Evolutionary conservation across 2,329 filamentous ascomycete genomes (phyloP), one percentile per base, ranked within the genome.

Genomic region (Aspergillus sp.): DNA sequence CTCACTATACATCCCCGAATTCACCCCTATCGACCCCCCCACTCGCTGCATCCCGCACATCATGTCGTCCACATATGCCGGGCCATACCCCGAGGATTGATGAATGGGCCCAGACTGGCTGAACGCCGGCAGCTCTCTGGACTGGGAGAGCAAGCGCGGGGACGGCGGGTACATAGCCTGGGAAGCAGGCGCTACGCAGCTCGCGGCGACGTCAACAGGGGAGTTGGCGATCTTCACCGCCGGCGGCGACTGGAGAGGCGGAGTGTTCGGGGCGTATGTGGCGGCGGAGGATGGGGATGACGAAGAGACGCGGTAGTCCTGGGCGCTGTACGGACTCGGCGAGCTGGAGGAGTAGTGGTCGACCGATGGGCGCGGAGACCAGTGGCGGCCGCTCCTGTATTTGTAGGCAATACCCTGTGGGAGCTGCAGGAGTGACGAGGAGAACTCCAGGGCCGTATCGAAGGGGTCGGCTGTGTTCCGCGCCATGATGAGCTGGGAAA

Each of bases 401-500:
- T 78, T 75, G 36, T 68, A 65, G 34, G 83, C 75, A 29, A 77
- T 75, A 44, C 82, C 72, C 34, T 82, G 76, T 12, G 82, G 80
- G 40, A 79, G 78, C 45, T 82, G 76, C 76, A 86, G 82, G 26
- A 86, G 67, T 4, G 68, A 64, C 39, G 83, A 59, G 8, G 78
- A 75, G 17, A 77, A 74, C 49, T 78, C 73, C 26, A 72, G 60
- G 15, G 75, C 72, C 11, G 68, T 68, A 34, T 75, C 72, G 36
- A 71, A 66, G 13, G 66, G 66, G 40, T 72, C 68, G 4, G 72
- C 71, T 14, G 76, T 63, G 46, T 74, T 85, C 63, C 84, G 74
- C 14, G 78, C 74, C 43, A 80, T 70, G 16, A 93, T 73, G 22
- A 83, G 76, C 29, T 76, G 74, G 28, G 86, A 78, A 49, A 95